phyloP scores from a whole-genome alignment of 2,329 filamentous ascomycete species.

The Fusarium tjaetaba region DNA sequence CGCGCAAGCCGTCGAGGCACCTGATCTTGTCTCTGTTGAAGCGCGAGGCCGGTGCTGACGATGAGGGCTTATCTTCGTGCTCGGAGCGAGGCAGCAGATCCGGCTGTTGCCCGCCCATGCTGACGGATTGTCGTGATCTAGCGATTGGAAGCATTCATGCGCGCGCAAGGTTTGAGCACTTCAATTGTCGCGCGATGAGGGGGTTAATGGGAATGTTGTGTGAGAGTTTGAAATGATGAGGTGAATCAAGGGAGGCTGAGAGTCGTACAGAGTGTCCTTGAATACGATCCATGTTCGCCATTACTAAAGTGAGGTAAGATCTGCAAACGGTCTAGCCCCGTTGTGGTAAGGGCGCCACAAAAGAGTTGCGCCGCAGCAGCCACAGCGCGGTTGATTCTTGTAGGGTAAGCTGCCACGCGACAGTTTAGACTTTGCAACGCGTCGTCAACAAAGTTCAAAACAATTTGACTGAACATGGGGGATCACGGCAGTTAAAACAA shows the following conservation, averaged over 20 bases:
- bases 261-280: conserved; percentile 29
- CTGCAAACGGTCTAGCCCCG: conserved; percentile 10
- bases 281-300: conserved; percentile 11
- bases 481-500: rapidly evolving
- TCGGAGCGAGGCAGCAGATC: conserved; percentile 33
- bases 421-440: background rate
- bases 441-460: background rate
- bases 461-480: background rate
- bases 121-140: conserved; percentile 28
- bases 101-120: conserved; percentile 28
- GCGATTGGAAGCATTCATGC: conserved; percentile 35
- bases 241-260: conserved; percentile 15
- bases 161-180: background rate
- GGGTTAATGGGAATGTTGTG: background rate
- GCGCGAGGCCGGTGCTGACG: conserved; percentile 14
- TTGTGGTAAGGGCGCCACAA: background rate
- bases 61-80: conserved; percentile 19
- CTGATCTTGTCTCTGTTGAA: conserved; percentile 49
- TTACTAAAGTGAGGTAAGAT: conserved; percentile 17
- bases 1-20: conserved; percentile 54
- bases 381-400: background rate
- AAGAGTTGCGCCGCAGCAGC: background rate
- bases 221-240: background rate
- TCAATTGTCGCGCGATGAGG: background rate
- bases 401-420: background rate